Evolutionary conservation across 2,329 filamentous ascomycete genomes (phyloP), one percentile per base, ranked within the genome.

Genomic region (Clarireedia paspali): DNA sequence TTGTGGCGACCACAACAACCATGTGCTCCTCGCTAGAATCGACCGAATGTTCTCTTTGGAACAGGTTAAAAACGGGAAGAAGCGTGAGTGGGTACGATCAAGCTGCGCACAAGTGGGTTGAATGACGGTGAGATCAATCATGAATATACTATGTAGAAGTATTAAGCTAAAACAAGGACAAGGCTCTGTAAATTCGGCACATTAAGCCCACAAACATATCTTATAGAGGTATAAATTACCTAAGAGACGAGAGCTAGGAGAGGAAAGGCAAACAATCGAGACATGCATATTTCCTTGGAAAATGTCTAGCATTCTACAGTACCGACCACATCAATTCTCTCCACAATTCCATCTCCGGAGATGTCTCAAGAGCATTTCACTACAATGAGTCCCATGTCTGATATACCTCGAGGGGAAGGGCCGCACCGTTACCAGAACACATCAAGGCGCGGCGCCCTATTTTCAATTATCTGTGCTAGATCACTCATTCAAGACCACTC

Each of bases 1-100:
- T 51, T 39, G 53, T 64, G 63, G 59, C 60, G 61, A 61, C 57
- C 57, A 61, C 61, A 42, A 58, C 54, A 47, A 38, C 49, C 59
- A 30, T 45, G 59, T 60, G 36, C 60, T 47, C 64, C 61, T 66
- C 59, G 62, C 58, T 50, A 57, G 59, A 56, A 50, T 27, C 53
- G 53, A 56, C 53, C 53, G 40, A 56, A 56, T 47, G 53, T 52
- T 56, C 47, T 56, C 34, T 55, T 46, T 50, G 38, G 39, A 46
- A 52, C 48, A 36, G 53, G 50, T 34, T 55, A 47, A 44, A 47
- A 55, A 49, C 53, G 53, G 53, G 26, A 45, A 42, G 53, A 36
- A 20, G 38, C 47, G 14, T 55, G 46, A 24, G 46, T 55, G 38
- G 30, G 53, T 50, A 36, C 53, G 46, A 55, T 50, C 46, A 55